Evolutionary conservation across 345 rosid genomes (phyloP).

Genomic region (Pugionium dolabratum): DNA sequence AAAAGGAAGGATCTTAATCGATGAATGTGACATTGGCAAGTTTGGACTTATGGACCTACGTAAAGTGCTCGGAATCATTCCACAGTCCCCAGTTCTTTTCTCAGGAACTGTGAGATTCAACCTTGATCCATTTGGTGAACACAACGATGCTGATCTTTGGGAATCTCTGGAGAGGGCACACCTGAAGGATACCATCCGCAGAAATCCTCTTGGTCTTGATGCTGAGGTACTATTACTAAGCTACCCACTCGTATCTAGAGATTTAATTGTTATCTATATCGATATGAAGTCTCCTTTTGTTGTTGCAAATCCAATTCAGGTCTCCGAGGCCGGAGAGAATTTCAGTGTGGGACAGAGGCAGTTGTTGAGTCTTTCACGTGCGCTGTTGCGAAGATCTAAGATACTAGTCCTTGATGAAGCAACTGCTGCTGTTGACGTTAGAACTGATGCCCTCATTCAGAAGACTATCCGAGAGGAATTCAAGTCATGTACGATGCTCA

Average conservation of each 20-base stretch:
- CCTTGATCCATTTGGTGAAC: conserved; percentile 77
- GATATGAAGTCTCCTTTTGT: conserved; percentile 3
- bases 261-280: conserved; percentile 45
- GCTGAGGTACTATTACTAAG: conserved; percentile 43
- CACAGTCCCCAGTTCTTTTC: conserved; percentile 85
- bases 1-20: conserved; percentile 69
- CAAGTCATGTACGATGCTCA: conserved; percentile 70
- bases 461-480: conserved; percentile 74
- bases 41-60: conserved; percentile 83
- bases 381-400: conserved; percentile 63
- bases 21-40: conserved; percentile 66
- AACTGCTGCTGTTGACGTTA: conserved; percentile 86
- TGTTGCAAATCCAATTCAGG: conserved; percentile 42
- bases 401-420: conserved; percentile 83
- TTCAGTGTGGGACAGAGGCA: conserved; percentile 97
- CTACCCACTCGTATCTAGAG: conserved; percentile 46
- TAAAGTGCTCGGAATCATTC: conserved; percentile 76
- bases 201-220: conserved; percentile 46
- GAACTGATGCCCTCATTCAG: conserved; percentile 77
- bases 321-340: conserved; percentile 86
- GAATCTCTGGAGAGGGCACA: conserved; percentile 43
- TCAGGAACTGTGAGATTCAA: conserved; percentile 81
- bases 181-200: conserved; percentile 39
- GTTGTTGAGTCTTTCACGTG: conserved; percentile 80
- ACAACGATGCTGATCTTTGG: conserved; percentile 74